Conservation (phyloP, 1,139 yeast genomes). For the Kodamaea anthophila region DNA sequence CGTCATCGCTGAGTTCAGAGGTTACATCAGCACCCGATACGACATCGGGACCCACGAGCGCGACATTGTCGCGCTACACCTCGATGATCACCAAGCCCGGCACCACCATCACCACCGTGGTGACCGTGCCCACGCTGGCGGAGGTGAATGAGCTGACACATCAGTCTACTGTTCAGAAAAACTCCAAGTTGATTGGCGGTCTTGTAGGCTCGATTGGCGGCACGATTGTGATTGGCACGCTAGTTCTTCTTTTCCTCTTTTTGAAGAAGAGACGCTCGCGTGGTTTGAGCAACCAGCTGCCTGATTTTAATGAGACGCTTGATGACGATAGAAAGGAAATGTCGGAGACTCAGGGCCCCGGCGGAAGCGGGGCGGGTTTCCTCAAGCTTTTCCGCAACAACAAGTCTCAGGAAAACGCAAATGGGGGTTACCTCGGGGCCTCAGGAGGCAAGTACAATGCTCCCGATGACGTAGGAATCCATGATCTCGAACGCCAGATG, state of each 20-base stretch:
- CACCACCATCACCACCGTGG: slow-evolving; percentile 38
- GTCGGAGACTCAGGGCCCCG: slow-evolving; percentile 6
- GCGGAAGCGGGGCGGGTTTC: slow-evolving; percentile 15
- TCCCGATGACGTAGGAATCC: slow-evolving; percentile 13
- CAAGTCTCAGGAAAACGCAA: slow-evolving; percentile 1
- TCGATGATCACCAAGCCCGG: slow-evolving; percentile 22
- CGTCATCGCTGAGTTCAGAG: slow-evolving; percentile 5
- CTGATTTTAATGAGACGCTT: slow-evolving; percentile 34
- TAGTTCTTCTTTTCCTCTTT: slow-evolving; percentile 33
- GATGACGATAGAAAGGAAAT: slow-evolving; percentile 9
- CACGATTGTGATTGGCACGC: slow-evolving; percentile 33
- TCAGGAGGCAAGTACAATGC: slow-evolving; percentile 8
- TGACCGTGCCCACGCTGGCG: slow-evolving; percentile 33
- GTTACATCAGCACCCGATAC: slow-evolving; percentile 7
- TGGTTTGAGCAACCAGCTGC: slow-evolving; percentile 36
- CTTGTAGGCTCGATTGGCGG: slow-evolving; percentile 47
- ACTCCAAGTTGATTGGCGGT: slow-evolving; percentile 41
- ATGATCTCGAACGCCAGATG: slow-evolving; percentile 21
- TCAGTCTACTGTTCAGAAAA: slow-evolving; percentile 18
- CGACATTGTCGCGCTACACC: slow-evolving; percentile 16
- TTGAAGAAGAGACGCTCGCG: slow-evolving; percentile 27
- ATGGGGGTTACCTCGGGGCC: slow-evolving; percentile 6
- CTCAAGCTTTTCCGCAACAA: slow-evolving; percentile 24
- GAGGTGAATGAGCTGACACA: slow-evolving; percentile 8
- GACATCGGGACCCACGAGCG: slow-evolving; percentile 11